Evolutionary conservation across 2,329 filamentous ascomycete species (phyloP), one percentile per base, ranked within the genome.

Genomic region (Pseudogymnoascus sp.): DNA sequence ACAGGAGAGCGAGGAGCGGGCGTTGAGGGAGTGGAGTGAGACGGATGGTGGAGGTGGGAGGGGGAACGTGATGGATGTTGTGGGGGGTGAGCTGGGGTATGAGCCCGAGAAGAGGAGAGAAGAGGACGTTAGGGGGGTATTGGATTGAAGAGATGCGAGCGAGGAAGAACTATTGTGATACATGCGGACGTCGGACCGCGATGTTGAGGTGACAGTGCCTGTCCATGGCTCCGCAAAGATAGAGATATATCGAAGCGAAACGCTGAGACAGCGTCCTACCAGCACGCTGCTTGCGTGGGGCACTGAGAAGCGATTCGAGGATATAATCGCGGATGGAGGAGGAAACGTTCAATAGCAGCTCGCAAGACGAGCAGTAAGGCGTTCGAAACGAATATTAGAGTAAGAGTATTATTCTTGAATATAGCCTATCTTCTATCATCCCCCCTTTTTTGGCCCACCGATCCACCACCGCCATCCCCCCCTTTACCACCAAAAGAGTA

Each of bases 1-100:
- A 18, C 29, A 23, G n/a, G 31, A 23, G 16, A 60, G 37, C n/a
- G 57, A 60, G n/a, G 16, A 40, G 29, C 57, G 57, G 11, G 16
- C n/a, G 14, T 23, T 60, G 57, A 60, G 6, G 57, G 57, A 60
- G 18, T 60, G 57, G 57, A 60, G 31, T 23, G 37, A 40, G 14
- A 29, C 34, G 14, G 5, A 5, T 14, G 23, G 57, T 23, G 37
- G 21, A 29, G 57, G 57, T 7, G 31, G 26, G 4, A 39, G 57
- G 16, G 57, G 57, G 31, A 12, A 39, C n/a, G 12, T 60, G 11
- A 60, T 60, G 57, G 57, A 60, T 37, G 57, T 60, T 23, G 57
- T 60, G 6, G 57, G 37, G 7, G 14, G 1, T 23, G 57, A 37
- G 34, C 16, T 60, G 10, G 57, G 57, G 6, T 60, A 37, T 39